These are phyloP conservation scores for Aciculosporium take DNA, from an alignment of 2,329 filamentous ascomycete species.

Conservation along the genomic window DNA sequence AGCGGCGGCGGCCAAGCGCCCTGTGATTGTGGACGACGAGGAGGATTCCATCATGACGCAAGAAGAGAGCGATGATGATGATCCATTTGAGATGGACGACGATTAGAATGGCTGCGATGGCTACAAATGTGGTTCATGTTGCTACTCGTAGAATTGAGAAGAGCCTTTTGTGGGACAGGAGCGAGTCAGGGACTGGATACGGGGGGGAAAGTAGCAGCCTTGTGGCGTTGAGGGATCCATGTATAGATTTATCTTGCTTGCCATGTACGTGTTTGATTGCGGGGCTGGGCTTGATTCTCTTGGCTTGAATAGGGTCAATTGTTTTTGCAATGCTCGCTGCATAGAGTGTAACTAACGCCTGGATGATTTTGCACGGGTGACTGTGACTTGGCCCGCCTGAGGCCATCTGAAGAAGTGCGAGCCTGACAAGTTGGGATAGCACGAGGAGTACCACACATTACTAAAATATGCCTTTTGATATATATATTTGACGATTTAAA, in stretches of 20 bases:
- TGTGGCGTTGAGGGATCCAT: background rate
- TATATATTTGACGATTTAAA: too few species aligned
- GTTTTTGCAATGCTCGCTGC: too few species aligned
- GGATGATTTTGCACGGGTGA: too few species aligned
- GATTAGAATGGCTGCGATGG: constrained; percentile 2
- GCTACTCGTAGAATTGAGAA: background rate
- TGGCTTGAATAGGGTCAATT: too few species aligned
- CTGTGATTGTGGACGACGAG: constrained; percentile 23
- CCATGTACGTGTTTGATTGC: background rate
- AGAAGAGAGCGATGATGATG: constrained; percentile 32
- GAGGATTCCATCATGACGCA: constrained; percentile 20
- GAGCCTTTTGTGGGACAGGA: background rate
- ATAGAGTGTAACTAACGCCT: too few species aligned
- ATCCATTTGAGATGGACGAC: constrained; percentile 33
- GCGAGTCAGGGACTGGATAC: background rate
- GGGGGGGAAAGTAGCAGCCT: too few species aligned
- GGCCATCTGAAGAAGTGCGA: too few species aligned
- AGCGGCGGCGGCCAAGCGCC: constrained; percentile 27
- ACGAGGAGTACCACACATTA: too few species aligned
- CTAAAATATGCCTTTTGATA: too few species aligned
- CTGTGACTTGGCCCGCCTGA: too few species aligned
- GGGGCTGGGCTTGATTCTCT: too few species aligned
- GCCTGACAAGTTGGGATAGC: too few species aligned
- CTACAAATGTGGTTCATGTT: background rate
- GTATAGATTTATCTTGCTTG: background rate